A percentile compares a stretch with the other conserved stretches of the same genome.
These are phyloP conservation scores for Backusella tarrabulga DNA, from an alignment of 192 early-diverging fungal species.

Conservation along the genomic window DNA sequence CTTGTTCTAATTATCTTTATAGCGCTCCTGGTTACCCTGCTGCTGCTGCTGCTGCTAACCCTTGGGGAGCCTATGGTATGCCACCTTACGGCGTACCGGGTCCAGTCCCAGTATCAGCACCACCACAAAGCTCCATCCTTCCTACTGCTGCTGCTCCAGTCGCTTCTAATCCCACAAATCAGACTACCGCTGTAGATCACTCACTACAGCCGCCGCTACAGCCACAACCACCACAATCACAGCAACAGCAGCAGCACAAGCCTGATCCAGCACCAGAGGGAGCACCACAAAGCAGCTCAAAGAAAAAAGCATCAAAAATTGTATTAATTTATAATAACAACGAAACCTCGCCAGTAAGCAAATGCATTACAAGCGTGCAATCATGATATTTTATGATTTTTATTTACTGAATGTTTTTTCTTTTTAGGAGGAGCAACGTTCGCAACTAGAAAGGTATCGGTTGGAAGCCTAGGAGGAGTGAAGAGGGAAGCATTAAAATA, in stretches of 20 bases:
- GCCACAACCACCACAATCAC: background rate
- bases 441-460: constrained; percentile 18
- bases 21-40: background rate
- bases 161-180: background rate
- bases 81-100: background rate
- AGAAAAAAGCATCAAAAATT: constrained; percentile 31
- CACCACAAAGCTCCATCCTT: background rate
- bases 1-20: background rate
- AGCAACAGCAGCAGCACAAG: background rate
- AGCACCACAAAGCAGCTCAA: background rate
- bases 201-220: background rate
- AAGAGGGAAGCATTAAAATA: background rate
- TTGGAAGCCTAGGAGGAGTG: background rate
- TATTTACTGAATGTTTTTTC: background rate
- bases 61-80: background rate
- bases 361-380: background rate
- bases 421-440: constrained; percentile 28
- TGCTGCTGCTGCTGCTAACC: background rate
- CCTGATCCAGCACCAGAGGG: background rate
- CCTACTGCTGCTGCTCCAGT: background rate
- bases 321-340: constrained; percentile 47
- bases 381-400: background rate
- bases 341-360: constrained; percentile 52
- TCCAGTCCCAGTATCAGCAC: background rate
- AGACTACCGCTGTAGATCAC: background rate